phyloP scores from a whole-genome alignment of 2,329 filamentous ascomycete species.

The Rhinocladiella similis region DNA sequence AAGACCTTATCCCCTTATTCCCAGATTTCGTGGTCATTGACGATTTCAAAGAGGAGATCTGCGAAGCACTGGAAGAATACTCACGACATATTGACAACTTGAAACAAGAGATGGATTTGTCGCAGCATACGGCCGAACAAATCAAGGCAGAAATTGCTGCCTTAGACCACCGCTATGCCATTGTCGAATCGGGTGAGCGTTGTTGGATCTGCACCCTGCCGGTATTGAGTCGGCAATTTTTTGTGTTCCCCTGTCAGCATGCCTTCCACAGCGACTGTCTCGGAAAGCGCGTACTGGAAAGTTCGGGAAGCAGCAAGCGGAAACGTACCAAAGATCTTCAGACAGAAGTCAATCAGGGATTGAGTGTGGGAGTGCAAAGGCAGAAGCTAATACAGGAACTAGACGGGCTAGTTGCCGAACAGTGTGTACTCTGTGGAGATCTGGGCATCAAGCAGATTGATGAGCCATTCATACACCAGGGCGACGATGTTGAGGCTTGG shows the following conservation, averaged over 20 bases:
- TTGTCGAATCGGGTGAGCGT: constrained; percentile 92
- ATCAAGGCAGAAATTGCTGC: constrained; percentile 87
- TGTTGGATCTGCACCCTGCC: constrained; percentile 88
- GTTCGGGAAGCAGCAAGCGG: constrained; percentile 72
- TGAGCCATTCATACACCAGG: constrained; percentile 78
- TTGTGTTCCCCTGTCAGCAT: constrained; percentile 98
- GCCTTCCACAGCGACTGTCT: constrained; percentile 96
- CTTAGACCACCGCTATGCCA: constrained; percentile 86
- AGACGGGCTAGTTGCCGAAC: constrained; percentile 85
- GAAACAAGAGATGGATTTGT: constrained; percentile 94
- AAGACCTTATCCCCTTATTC: constrained; percentile 97
- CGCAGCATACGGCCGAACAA: constrained; percentile 80
- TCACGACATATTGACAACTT: constrained; percentile 83
- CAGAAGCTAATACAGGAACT: constrained; percentile 85
- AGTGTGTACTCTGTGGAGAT: constrained; percentile 92
- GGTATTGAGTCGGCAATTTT: constrained; percentile 87
- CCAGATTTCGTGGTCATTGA: constrained; percentile 98
- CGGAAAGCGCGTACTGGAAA: constrained; percentile 79
- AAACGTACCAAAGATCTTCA: constrained; percentile 84
- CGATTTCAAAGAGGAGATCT: constrained; percentile 99
- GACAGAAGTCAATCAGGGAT: constrained; percentile 74
- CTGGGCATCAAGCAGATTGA: constrained; percentile 92
- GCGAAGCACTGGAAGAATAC: constrained; percentile 89
- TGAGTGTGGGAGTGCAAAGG: constrained; percentile 68
- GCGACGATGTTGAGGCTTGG: constrained; percentile 81